Evolutionary conservation across 208 protist species (phyloP).

Genomic region (Plasmodiophora brassicae): DNA sequence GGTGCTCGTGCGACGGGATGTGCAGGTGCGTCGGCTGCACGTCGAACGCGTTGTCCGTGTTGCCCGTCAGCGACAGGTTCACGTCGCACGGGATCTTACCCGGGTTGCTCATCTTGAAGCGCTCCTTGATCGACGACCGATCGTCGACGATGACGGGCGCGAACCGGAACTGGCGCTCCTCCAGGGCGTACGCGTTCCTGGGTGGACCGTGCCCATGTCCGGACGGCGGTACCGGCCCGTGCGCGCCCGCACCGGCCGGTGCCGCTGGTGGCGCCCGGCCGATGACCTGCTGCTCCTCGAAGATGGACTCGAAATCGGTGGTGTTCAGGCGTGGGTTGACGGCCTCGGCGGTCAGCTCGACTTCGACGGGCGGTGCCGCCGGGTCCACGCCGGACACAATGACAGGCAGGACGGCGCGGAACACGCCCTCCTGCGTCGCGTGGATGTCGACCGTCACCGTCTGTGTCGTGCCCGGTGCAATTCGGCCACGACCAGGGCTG

Average conservation of each 20-base stretch:
- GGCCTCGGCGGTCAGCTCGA: constrained; percentile 80
- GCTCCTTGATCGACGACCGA: constrained; percentile 61
- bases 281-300: constrained; percentile 84
- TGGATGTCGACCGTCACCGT: constrained; percentile 71
- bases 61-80: constrained; percentile 49
- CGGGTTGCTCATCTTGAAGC: constrained; percentile 87
- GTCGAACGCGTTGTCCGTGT: constrained; percentile 48
- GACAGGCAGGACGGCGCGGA: constrained; percentile 75
- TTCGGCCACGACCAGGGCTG: constrained; percentile 40
- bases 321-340: constrained; percentile 82
- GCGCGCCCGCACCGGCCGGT: too few relatives aligned
- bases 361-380: constrained; percentile 65
- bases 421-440: constrained; percentile 51
- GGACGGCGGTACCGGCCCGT: too few relatives aligned
- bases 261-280: too few relatives aligned
- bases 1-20: constrained; percentile 86
- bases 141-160: constrained; percentile 75
- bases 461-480: constrained; percentile 56
- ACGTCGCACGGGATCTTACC: constrained; percentile 79
- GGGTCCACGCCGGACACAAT: constrained; percentile 77
- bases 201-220: background rate
- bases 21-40: constrained; percentile 58
- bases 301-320: constrained; percentile 81
- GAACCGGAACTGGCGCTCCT: constrained; percentile 83
- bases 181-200: constrained; percentile 71